These are phyloP conservation scores for Reticulascus tulasneorum DNA, from an alignment of 2,329 filamentous ascomycete genomes.

Conservation along the genomic window DNA sequence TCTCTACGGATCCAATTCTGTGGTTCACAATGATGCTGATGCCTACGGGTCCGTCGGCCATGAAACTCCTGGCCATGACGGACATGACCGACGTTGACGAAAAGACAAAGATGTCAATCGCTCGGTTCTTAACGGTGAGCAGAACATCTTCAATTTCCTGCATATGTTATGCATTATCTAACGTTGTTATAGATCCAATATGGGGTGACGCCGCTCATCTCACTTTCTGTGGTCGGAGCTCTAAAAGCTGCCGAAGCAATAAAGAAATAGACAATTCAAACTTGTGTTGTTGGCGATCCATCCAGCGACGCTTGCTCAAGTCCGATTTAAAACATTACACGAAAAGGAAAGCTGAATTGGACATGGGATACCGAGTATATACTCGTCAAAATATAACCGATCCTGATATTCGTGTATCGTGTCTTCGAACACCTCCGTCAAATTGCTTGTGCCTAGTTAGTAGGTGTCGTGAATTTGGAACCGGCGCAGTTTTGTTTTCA, in stretches of 20 bases:
- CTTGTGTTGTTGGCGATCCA: neutral
- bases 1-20: constrained; percentile 57
- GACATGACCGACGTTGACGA: constrained; percentile 36
- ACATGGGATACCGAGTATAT: neutral
- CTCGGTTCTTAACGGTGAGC: constrained; percentile 38
- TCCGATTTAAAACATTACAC: neutral
- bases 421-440: no score
- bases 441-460: no score
- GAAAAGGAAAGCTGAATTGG: neutral
- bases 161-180: constrained; percentile 12
- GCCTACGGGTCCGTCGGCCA: constrained; percentile 42
- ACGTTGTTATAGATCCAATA: no score
- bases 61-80: constrained; percentile 42
- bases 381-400: neutral
- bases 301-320: neutral
- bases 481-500: no score
- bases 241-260: constrained; percentile 7
- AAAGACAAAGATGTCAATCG: constrained; percentile 37
- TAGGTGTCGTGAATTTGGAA: no score
- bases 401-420: no score
- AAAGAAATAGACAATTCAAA: no score
- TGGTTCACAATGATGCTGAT: constrained; percentile 57
- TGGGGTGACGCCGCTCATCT: constrained; percentile 9
- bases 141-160: neutral
- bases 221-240: constrained; percentile 10